These are phyloP conservation scores for Botryococcus braunii DNA, from an alignment of 163 green algal genomes.

Conservation along the genomic window DNA sequence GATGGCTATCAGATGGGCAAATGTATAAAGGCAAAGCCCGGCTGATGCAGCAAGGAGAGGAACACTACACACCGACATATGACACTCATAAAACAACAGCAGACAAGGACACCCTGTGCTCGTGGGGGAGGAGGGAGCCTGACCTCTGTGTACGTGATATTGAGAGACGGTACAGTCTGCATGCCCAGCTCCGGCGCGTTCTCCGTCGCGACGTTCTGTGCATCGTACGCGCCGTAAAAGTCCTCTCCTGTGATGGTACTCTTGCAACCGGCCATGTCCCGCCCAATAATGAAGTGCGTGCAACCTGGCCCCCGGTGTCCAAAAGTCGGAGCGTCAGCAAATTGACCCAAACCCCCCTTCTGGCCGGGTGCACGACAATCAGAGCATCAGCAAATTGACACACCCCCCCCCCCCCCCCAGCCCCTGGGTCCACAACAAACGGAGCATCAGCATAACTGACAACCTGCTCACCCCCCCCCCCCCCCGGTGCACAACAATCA, in stretches of 20 bases:
- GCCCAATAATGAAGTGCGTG: constrained; percentile 99
- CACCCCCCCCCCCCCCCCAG: too few species aligned
- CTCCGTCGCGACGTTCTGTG: constrained; percentile 76
- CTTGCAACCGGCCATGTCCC: constrained; percentile 98
- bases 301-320: constrained; percentile 41
- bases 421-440: too few species aligned
- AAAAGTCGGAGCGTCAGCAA: too few species aligned
- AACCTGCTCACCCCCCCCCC: too few species aligned
- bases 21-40: not conserved
- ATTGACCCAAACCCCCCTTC: too few species aligned
- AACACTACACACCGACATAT: not conserved
- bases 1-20: too few species aligned
- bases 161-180: constrained; percentile 88
- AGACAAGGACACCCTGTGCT: not conserved
- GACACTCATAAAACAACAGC: not conserved
- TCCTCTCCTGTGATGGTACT: constrained; percentile 78
- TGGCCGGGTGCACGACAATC: too few species aligned
- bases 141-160: constrained; percentile 88
- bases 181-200: constrained; percentile 83
- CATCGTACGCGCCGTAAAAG: constrained; percentile 93
- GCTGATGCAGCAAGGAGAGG: too few species aligned
- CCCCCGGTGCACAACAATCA: too few species aligned
- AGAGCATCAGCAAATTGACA: too few species aligned
- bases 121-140: constrained; percentile 6
- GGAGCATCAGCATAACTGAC: too few species aligned